Evolutionary conservation across 2,329 filamentous ascomycete genomes (phyloP).

Genomic region (Helotiales sp.): DNA sequence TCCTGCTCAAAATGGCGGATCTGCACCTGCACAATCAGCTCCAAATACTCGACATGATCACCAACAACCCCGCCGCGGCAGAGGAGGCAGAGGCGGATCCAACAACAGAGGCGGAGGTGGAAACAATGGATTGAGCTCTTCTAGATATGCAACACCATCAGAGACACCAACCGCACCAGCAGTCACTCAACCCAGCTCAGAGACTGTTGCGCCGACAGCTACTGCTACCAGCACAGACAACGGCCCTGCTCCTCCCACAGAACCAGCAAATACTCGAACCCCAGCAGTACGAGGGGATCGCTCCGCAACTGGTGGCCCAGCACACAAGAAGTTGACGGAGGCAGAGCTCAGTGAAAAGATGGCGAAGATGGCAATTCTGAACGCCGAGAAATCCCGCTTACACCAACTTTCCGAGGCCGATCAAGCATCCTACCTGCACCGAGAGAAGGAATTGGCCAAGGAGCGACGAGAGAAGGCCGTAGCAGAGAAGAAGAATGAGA

Average conservation of each 20-base stretch:
- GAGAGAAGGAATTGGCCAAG: slow-evolving; percentile 59
- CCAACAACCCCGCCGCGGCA: slow-evolving; percentile 16
- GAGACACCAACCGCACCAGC: slow-evolving; percentile 7
- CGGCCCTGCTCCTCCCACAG: not conserved
- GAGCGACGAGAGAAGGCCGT: slow-evolving; percentile 39
- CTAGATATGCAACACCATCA: slow-evolving; percentile 23
- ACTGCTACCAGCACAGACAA: not conserved
- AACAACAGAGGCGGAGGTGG: slow-evolving; percentile 16
- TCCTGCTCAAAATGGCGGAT: not conserved
- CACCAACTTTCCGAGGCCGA: slow-evolving; percentile 69
- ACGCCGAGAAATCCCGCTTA: slow-evolving; percentile 57
- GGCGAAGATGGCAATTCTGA: slow-evolving; percentile 60
- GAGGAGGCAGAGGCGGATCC: slow-evolving; percentile 19
- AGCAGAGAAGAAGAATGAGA: slow-evolving; percentile 30
- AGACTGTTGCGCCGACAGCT: not conserved
- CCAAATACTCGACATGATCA: slow-evolving; percentile 1
- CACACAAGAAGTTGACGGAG: slow-evolving; percentile 62
- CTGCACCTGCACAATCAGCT: slow-evolving; percentile 1
- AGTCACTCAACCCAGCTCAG: not conserved
- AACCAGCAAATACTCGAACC: slow-evolving; percentile 18
- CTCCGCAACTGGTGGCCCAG: slow-evolving; percentile 51
- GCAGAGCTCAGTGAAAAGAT: slow-evolving; percentile 62
- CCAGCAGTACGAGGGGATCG: slow-evolving; percentile 55
- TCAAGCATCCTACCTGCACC: slow-evolving; percentile 60
- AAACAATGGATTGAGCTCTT: slow-evolving; percentile 24